These are phyloP conservation scores for Astrocystis sublimbata DNA, from an alignment of 495 filamentous ascomycete genomes.

Conservation along the genomic window DNA sequence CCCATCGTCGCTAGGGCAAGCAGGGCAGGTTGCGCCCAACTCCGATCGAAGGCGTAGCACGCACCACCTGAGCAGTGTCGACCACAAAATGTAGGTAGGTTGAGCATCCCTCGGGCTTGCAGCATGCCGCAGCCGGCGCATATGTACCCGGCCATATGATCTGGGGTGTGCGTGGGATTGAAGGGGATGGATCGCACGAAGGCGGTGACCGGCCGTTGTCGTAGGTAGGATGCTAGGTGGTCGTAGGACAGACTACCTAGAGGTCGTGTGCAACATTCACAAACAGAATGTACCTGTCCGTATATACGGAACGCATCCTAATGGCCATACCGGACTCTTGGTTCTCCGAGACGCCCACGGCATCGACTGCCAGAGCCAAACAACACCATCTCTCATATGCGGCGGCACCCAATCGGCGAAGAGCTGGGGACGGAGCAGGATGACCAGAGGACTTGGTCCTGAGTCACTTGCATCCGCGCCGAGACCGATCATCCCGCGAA, in stretches of 20 bases:
- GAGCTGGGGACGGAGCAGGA: not conserved
- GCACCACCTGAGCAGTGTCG: no score
- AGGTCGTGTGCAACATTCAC: not conserved
- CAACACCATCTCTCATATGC: not conserved
- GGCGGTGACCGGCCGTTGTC: not conserved
- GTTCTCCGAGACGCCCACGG: conserved; percentile 3
- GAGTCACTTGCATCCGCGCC: conserved; percentile 1
- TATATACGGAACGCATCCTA: not conserved
- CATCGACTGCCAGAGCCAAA: not conserved
- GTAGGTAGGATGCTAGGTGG: no score
- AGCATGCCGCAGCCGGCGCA: not conserved
- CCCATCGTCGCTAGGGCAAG: not conserved
- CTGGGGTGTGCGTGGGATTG: not conserved
- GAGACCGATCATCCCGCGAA: conserved; percentile 4
- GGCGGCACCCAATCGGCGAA: not conserved
- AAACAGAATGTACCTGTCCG: conserved; percentile 9
- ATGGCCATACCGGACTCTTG: not conserved
- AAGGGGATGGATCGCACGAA: not conserved
- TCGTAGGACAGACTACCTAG: no score
- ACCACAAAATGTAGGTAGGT: no score
- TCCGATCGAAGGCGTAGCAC: not conserved
- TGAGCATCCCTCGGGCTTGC: not conserved
- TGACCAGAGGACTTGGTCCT: not conserved
- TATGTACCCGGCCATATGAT: not conserved
- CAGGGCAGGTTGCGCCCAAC: not conserved